Percentiles rank a stretch among this genome's conserved stretches.
Conservation (phyloP, 352 stramenopile species). For the Peronospora tabacina region DNA sequence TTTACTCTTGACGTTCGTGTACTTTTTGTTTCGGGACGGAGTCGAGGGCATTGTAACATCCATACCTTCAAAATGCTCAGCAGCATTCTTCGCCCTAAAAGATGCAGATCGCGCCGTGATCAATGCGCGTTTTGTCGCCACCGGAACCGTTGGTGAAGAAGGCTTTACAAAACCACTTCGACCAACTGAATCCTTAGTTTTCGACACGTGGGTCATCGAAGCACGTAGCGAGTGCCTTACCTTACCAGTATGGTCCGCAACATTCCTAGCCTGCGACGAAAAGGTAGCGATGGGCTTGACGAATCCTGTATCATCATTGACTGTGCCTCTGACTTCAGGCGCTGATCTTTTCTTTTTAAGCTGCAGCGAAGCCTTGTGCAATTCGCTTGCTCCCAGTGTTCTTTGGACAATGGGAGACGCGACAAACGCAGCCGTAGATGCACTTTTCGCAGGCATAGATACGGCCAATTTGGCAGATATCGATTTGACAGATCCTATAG, state of each 20-base stretch:
- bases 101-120: constrained; percentile 30
- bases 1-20: constrained; percentile 49
- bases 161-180: constrained; percentile 17
- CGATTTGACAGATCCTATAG: constrained; percentile 22
- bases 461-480: constrained; percentile 10
- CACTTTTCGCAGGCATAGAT: constrained; percentile 20
- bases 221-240: not conserved
- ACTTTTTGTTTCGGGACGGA: constrained; percentile 30
- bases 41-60: not conserved
- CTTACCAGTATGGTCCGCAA: not conserved
- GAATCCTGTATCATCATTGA: constrained; percentile 18
- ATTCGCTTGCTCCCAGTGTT: constrained; percentile 10
- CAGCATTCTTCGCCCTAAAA: constrained; percentile 28
- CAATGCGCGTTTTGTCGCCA: constrained; percentile 26
- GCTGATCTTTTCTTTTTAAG: constrained; percentile 15
- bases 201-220: constrained; percentile 4
- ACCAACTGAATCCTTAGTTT: constrained; percentile 8
- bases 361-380: constrained; percentile 6
- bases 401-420: constrained; percentile 28
- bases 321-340: constrained; percentile 13
- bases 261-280: constrained; percentile 26
- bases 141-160: constrained; percentile 13
- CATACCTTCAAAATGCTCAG: constrained; percentile 11
- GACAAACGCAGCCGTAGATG: constrained; percentile 25
- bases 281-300: constrained; percentile 25